Evolutionary conservation across 192 early-diverging fungal genomes (phyloP), one percentile per base, ranked within the genome.

Genomic region (Phlyctochytrium bullatum): DNA sequence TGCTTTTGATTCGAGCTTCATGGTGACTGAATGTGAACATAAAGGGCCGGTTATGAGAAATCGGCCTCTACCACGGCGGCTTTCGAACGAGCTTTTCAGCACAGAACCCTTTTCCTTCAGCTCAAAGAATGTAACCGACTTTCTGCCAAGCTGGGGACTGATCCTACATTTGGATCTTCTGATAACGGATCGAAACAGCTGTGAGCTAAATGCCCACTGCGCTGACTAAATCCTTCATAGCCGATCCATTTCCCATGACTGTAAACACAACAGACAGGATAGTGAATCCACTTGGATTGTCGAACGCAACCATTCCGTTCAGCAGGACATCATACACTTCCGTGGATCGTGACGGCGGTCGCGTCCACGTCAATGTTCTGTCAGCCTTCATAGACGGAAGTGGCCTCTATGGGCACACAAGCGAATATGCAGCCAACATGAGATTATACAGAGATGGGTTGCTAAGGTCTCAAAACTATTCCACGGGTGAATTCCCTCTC

Each of bases 131-230:
- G 51, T 69, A 16, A 51, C 68, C 1, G 68, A 69, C 32, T 69
- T 69, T 12, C 23, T 50, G 17, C 60, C 60, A 10, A 27, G 24
- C 14, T 76, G 68, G 69, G 65, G 71, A n/a, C 60, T 80, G 25
- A 66, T 70, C 34, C 78, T 76, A 29, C 71, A 79, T 65, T 64
- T 72, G 16, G 74, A 72, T 25, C 29, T 73, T 14, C 70, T 63
- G 20, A 57, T 53, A 0, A 59, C 67, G 1, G 32, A 25, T 6
- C 53, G 65, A 34, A 69, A 68, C 34, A 14, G 27, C 14, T 69
- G 68, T 64, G 24, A 54, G 57, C 27, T 25, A n/a, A n/a, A n/a
- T n/a, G n/a, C n/a, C n/a, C n/a, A n/a, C n/a, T n/a, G n/a, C n/a
- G n/a, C n/a, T n/a, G n/a, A n/a, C 54, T 0, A 32, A 0, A 14